These are phyloP conservation scores for Cynara cardunculus DNA, from an alignment of 129 eudicot genomes.

Conservation along the genomic window DNA sequence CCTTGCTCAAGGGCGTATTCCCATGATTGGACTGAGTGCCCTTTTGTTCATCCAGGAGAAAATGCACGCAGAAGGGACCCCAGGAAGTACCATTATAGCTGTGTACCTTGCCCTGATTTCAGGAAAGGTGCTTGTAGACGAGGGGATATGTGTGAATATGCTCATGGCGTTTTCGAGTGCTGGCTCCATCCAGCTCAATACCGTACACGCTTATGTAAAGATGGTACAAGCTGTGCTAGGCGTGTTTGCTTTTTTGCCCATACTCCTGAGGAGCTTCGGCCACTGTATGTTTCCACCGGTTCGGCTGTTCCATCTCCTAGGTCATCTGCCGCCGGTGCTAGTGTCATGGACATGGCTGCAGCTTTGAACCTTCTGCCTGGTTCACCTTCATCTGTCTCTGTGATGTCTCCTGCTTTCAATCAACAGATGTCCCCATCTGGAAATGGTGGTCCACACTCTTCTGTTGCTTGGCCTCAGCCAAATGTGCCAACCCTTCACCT, in stretches of 20 bases:
- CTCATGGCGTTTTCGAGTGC: constrained; percentile 94
- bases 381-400: constrained; percentile 65
- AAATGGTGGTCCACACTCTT: constrained; percentile 50
- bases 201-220: constrained; percentile 79
- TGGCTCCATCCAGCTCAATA: constrained; percentile 97
- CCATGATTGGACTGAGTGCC: constrained; percentile 95
- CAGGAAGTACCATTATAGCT: constrained; percentile 81
- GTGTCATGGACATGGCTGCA: constrained; percentile 85
- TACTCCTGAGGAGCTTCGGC: constrained; percentile 70
- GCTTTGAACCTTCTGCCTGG: constrained; percentile 86
- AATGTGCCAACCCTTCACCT: constrained; percentile 85
- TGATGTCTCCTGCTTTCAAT: constrained; percentile 73
- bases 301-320: constrained; percentile 89
- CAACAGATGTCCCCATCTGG: constrained; percentile 76
- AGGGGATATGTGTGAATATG: constrained; percentile 93
- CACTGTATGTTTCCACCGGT: constrained; percentile 75
- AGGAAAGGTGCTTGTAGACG: constrained; percentile 86
- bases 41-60: constrained; percentile 93
- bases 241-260: constrained; percentile 93
- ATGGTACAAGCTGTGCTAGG: constrained; percentile 69
- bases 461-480: constrained; percentile 74
- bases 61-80: constrained; percentile 91
- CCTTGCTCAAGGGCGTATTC: constrained; percentile 92
- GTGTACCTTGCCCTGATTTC: constrained; percentile 90
- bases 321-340: constrained; percentile 54